phyloP scores from a whole-genome alignment of 148 eudicot genomes.

The Rheum nobile region DNA sequence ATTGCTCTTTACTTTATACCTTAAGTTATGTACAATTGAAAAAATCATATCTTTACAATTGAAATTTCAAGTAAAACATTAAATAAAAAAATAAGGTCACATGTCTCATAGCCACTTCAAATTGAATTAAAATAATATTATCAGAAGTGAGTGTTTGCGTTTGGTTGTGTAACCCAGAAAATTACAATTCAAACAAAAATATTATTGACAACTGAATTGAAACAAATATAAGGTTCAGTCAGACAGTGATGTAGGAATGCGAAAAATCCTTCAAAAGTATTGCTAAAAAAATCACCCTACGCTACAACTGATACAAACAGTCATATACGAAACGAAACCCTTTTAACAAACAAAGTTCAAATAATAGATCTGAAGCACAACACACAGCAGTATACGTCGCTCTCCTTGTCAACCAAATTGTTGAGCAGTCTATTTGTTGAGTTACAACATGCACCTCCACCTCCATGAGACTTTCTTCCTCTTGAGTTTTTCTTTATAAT shows the following conservation, averaged over 20 bases:
- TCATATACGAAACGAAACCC: background rate
- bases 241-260: background rate
- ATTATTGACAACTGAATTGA: background rate
- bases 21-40: too few species aligned
- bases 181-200: background rate
- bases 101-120: too few species aligned
- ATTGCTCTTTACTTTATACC: too few species aligned
- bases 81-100: too few species aligned
- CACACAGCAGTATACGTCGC: background rate
- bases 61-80: too few species aligned
- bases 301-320: slow-evolving; percentile 1
- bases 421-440: background rate
- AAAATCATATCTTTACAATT: too few species aligned
- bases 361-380: background rate
- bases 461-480: background rate
- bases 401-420: background rate
- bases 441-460: background rate
- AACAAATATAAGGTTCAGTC: background rate
- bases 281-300: slow-evolving; percentile 1
- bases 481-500: background rate
- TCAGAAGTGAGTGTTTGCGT: too few species aligned
- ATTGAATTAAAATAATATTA: too few species aligned
- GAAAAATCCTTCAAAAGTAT: background rate
- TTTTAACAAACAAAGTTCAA: background rate
- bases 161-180: background rate